Conservation (phyloP, 2,329 filamentous ascomycete genomes). For the Tympanopsis confertula region DNA sequence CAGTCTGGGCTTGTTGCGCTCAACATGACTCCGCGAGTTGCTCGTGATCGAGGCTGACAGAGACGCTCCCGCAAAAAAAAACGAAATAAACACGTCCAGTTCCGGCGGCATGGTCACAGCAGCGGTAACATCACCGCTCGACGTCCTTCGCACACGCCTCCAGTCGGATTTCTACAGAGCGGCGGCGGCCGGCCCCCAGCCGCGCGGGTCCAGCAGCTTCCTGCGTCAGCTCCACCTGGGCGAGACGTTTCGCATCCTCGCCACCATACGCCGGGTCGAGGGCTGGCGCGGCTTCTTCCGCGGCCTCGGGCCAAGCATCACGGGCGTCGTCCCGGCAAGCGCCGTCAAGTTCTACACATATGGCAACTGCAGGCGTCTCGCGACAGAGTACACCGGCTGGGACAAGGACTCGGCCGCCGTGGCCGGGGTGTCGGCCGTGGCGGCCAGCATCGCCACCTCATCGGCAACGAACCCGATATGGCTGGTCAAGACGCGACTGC, state of each 20-base stretch:
- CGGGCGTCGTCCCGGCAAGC: constrained; percentile 58
- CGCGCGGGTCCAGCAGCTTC: constrained; percentile 37
- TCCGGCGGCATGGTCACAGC: constrained; percentile 56
- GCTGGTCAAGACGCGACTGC: constrained; percentile 61
- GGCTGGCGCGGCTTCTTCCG: constrained; percentile 62
- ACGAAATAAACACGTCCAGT: background rate
- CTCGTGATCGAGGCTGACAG: no score
- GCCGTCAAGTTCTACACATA: constrained; percentile 65
- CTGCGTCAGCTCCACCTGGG: constrained; percentile 46
- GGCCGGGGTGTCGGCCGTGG: constrained; percentile 49
- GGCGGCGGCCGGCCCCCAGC: constrained; percentile 22
- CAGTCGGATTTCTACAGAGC: constrained; percentile 55
- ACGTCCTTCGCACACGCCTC: constrained; percentile 59
- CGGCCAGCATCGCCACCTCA: constrained; percentile 55
- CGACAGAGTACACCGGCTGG: constrained; percentile 46
- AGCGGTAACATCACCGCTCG: constrained; percentile 55
- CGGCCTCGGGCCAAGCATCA: constrained; percentile 56
- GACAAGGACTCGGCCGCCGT: constrained; percentile 43
- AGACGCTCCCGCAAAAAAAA: no score
- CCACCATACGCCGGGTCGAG: constrained; percentile 53
- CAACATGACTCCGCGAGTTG: no score
- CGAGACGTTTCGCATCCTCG: constrained; percentile 57
- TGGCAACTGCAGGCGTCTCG: constrained; percentile 58
- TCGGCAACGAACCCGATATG: constrained; percentile 66
- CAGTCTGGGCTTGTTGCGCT: no score